A percentile compares a stretch with the other conserved stretches of the same genome.
These are phyloP conservation scores for Starmerella bacillaris DNA, from an alignment of 805 yeast species.

Conservation along the genomic window DNA sequence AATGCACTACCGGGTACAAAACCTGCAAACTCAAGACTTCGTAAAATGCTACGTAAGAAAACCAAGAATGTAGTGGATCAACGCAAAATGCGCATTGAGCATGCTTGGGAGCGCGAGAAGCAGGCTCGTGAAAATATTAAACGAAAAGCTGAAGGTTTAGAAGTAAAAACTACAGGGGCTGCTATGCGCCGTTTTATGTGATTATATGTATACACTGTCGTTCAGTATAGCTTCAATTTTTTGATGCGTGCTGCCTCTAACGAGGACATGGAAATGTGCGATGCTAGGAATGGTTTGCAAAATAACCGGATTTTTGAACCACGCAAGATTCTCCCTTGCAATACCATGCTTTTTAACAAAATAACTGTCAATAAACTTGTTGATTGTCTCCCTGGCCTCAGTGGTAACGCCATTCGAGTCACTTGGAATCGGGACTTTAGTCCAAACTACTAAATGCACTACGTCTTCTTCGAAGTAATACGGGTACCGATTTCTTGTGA, in stretches of 20 bases:
- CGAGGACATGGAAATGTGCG: conserved; percentile 40
- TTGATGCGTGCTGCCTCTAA: conserved; percentile 14
- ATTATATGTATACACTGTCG: neutral
- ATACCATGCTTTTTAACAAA: conserved; percentile 28
- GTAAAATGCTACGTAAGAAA: conserved; percentile 67
- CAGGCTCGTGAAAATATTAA: conserved; percentile 13
- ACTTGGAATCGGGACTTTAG: conserved; percentile 29
- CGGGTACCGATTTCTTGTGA: conserved; percentile 37
- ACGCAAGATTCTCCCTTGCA: conserved; percentile 25
- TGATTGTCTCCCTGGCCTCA: conserved; percentile 25
- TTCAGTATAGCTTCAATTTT: neutral
- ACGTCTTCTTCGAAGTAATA: conserved; percentile 34
- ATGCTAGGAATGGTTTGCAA: conserved; percentile 37
- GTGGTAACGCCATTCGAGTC: conserved; percentile 28
- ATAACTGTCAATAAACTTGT: conserved; percentile 26
- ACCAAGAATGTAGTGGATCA: conserved; percentile 72
- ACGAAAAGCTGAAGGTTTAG: conserved; percentile 11
- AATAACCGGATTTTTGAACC: conserved; percentile 44
- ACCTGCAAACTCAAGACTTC: conserved; percentile 67
- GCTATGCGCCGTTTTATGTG: conserved; percentile 17
- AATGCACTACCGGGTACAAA: conserved; percentile 49
- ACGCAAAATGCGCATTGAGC: conserved; percentile 59
- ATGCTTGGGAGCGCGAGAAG: conserved; percentile 58
- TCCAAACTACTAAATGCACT: conserved; percentile 40
- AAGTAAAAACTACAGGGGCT: conserved; percentile 16